A percentile compares a stretch with the other conserved stretches of the same genome.
phyloP scores from a whole-genome alignment of 305 asterid species.

The Ruellia speciosa region DNA sequence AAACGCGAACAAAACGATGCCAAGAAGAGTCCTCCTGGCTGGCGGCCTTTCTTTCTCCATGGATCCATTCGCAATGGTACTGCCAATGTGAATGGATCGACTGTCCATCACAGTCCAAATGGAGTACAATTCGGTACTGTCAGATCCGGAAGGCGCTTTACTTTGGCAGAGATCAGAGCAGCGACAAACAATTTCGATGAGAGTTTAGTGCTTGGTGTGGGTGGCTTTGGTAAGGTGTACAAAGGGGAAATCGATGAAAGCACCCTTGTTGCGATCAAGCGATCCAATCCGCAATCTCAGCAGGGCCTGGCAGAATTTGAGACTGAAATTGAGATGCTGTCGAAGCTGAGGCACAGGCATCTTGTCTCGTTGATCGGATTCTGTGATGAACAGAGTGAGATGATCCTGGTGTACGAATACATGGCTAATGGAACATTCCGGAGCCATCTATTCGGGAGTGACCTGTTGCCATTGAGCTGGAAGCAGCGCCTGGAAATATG shows the following conservation, averaged over 20 bases:
- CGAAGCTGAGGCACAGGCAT: slow-evolving; percentile 77
- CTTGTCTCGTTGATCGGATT: slow-evolving; percentile 82
- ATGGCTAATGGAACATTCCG: slow-evolving; percentile 89
- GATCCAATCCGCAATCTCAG: slow-evolving; percentile 86
- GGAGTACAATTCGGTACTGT: slow-evolving; percentile 23
- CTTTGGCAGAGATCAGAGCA: slow-evolving; percentile 53
- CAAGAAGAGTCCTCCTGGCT: slow-evolving; percentile 34
- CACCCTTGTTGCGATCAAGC: slow-evolving; percentile 58
- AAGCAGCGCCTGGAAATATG: slow-evolving; percentile 73
- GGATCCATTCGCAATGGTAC: slow-evolving; percentile 32
- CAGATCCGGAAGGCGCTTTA: slow-evolving; percentile 63
- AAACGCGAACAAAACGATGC: slow-evolving; percentile 28
- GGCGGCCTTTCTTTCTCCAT: slow-evolving; percentile 63
- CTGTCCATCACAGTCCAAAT: slow-evolving; percentile 12
- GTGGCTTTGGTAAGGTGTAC: slow-evolving; percentile 85
- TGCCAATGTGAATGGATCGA: slow-evolving; percentile 37
- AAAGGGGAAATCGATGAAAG: slow-evolving; percentile 62
- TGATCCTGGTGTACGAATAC: slow-evolving; percentile 87
- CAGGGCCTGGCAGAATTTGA: slow-evolving; percentile 80
- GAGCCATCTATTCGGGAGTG: slow-evolving; percentile 71
- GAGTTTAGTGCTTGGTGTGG: slow-evolving; percentile 70
- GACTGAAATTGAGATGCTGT: slow-evolving; percentile 78
- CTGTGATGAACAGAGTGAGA: slow-evolving; percentile 79
- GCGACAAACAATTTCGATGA: slow-evolving; percentile 73
- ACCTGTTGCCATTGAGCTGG: slow-evolving; percentile 64